Evolutionary conservation across 2,329 filamentous ascomycete species (phyloP), one percentile per base, ranked within the genome.

Genomic region (Fusarium praegraminearum): DNA sequence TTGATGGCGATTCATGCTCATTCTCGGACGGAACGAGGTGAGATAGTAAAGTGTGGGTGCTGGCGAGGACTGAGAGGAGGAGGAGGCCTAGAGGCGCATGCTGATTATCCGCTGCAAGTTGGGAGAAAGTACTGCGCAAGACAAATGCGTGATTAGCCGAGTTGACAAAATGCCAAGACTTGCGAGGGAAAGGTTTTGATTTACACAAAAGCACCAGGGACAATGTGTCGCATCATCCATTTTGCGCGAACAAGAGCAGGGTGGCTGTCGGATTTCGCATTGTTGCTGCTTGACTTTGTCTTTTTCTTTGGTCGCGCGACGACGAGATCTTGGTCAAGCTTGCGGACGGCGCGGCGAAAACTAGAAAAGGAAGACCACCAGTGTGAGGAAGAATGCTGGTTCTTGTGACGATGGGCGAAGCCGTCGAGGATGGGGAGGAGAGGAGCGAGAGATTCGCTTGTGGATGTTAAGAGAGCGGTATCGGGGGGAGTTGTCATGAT

Each of bases 351-450:
- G 47, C 92, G 91, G 36, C 93, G 89, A 69, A 98, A 85, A 69
- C 91, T 85, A 55, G 86, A 86, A 65, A 98, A 88, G 73, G 89
- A 87, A 18, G 81, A 77, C 89, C 92, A 98, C 95, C 95, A 99
- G 76, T 89, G 88, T 32, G 90, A 87, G 67, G 87, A 85, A 57
- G 90, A 90, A 79, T 98, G 95, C 81, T 98, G 95, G 82, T 98
- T 98, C 76, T 90, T 91, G 83, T 98, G 96, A 74, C 94, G 93
- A 77, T 93, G 90, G 79, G 90, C 88, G 74, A 97, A 87, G 70
- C 92, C 86, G 75, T 91, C 85, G 45, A 98, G 87, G 47, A 94
- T 80, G 51, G 86, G 78, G 30, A 82, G 72, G 30, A 84, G 75
- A 3, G 82, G 77, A 4, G 73, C 60, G 44, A 88, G 80, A 28